A percentile compares a stretch with the other conserved stretches of the same genome.
Evolutionary conservation across 768 basidiomycete genomes (phyloP).

Genomic region (Crucibulum laeve): DNA sequence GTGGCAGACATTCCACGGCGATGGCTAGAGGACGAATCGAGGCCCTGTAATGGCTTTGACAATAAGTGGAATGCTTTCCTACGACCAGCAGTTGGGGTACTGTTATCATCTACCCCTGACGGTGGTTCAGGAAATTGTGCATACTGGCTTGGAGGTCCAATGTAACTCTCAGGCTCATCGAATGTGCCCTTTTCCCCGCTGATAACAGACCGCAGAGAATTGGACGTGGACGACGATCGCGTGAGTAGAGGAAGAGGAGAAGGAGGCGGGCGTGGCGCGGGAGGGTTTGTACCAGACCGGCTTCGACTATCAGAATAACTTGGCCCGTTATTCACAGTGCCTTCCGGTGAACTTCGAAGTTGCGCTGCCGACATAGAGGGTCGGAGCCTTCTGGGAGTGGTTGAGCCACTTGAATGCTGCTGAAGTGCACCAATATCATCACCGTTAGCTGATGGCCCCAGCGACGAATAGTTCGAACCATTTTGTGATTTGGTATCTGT

Average conservation of each 20-base stretch:
- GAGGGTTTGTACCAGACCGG: conserved; percentile 68
- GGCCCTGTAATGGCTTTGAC: conserved; percentile 45
- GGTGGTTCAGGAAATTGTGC: conserved; percentile 73
- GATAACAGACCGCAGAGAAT: conserved; percentile 34
- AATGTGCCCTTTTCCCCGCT: conserved; percentile 30
- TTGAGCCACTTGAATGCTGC: conserved; percentile 42
- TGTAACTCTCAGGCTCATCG: conserved; percentile 47
- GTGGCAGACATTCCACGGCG: conserved; percentile 50
- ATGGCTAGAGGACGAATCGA: conserved; percentile 38
- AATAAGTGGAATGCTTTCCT: conserved; percentile 69
- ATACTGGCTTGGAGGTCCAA: conserved; percentile 68
- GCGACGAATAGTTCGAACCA: conserved; percentile 43
- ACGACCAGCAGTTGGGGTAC: conserved; percentile 52
- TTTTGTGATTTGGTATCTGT: conserved; percentile 68
- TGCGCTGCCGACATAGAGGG: conserved; percentile 80
- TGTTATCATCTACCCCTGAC: conserved; percentile 35
- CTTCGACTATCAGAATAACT: conserved; percentile 43
- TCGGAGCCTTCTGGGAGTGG: conserved; percentile 59
- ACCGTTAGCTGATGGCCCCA: conserved; percentile 46
- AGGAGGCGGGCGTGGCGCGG: conserved; percentile 35
- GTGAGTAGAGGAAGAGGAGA: conserved; percentile 41
- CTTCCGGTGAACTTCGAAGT: conserved; percentile 48
- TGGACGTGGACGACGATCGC: conserved; percentile 57
- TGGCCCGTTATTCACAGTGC: conserved; percentile 22
- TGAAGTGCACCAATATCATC: conserved; percentile 51